These are phyloP conservation scores for Kwoniella shandongensis DNA, from an alignment of 768 basidiomycete genomes.

Conservation along the genomic window DNA sequence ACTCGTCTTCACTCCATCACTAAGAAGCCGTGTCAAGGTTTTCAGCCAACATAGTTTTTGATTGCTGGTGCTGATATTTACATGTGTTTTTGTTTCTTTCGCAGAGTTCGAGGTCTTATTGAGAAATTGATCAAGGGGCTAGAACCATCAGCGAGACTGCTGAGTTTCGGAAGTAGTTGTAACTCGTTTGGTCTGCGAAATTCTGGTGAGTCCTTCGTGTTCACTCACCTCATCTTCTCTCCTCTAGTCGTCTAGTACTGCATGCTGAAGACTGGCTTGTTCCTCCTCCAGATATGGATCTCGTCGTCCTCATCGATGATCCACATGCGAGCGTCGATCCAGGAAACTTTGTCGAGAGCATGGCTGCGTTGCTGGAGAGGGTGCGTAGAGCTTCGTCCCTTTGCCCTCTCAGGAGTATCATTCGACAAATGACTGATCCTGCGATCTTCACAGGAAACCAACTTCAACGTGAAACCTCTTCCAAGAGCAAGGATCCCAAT, in stretches of 20 bases:
- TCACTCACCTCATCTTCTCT: neutral
- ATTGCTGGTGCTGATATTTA: neutral
- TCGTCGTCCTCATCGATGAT: slow-evolving; percentile 93
- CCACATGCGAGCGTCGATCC: slow-evolving; percentile 70
- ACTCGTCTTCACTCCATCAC: neutral
- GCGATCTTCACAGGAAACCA: slow-evolving; percentile 38
- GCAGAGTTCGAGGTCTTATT: slow-evolving; percentile 76
- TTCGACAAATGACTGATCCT: slow-evolving; percentile 10
- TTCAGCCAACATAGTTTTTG: neutral
- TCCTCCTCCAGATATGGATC: slow-evolving; percentile 79
- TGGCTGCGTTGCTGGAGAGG: slow-evolving; percentile 87
- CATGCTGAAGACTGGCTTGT: slow-evolving; percentile 2
- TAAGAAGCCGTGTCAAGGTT: neutral
- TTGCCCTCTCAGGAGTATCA: neutral
- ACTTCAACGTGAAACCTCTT: slow-evolving; percentile 74
- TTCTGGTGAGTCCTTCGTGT: slow-evolving; percentile 76
- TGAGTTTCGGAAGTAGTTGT: slow-evolving; percentile 94
- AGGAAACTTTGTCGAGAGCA: slow-evolving; percentile 86
- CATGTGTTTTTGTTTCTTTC: neutral
- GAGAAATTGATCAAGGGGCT: slow-evolving; percentile 94
- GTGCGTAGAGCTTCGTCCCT: slow-evolving; percentile 58
- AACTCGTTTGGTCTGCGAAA: slow-evolving; percentile 96
- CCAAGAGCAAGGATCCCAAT: slow-evolving; percentile 98
- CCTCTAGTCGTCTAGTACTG: slow-evolving; percentile 2
- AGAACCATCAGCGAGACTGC: slow-evolving; percentile 81